Evolutionary conservation across 805 yeast species (phyloP).

Genomic region (Ogataea wickerhamii): DNA sequence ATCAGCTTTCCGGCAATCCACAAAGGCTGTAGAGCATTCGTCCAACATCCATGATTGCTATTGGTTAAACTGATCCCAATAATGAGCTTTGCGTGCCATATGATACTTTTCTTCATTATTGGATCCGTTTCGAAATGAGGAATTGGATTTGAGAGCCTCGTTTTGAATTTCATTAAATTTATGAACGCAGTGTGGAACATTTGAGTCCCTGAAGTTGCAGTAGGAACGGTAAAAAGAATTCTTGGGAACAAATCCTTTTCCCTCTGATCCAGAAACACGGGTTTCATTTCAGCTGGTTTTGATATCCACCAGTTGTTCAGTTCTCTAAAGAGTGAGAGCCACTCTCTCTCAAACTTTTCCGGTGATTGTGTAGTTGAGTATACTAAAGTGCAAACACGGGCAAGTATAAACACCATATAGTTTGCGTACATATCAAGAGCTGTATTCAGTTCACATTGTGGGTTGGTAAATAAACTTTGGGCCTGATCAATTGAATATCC

Average conservation of each 20-base stretch:
- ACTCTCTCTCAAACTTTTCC: constrained; percentile 32
- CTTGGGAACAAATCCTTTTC: constrained; percentile 36
- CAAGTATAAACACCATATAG: constrained; percentile 37
- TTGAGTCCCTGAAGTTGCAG: constrained; percentile 40
- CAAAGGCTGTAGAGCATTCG: constrained; percentile 27
- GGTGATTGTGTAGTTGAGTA: constrained; percentile 14
- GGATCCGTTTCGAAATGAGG: constrained; percentile 10
- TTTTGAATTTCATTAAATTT: constrained; percentile 37
- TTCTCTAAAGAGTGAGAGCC: constrained; percentile 38
- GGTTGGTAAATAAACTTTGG: constrained; percentile 20
- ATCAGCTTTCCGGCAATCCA: constrained; percentile 27
- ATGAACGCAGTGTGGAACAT: constrained; percentile 40
- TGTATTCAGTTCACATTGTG: constrained; percentile 13
- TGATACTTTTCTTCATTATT: constrained; percentile 15
- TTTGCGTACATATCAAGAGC: constrained; percentile 36
- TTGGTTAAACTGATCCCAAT: constrained; percentile 35
- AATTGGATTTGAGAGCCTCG: constrained; percentile 24
- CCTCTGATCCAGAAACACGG: constrained; percentile 24
- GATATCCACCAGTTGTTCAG: constrained; percentile 34
- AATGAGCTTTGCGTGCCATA: constrained; percentile 37
- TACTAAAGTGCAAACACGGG: constrained; percentile 36
- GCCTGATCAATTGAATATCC: constrained; percentile 21
- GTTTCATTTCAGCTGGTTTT: constrained; percentile 33
- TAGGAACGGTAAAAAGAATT: constrained; percentile 36
- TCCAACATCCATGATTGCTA: constrained; percentile 24